Percentiles rank a stretch among this genome's conserved stretches.
Evolutionary conservation across 2,329 filamentous ascomycete genomes (phyloP).

Genomic region (Ophiostoma perfectum): DNA sequence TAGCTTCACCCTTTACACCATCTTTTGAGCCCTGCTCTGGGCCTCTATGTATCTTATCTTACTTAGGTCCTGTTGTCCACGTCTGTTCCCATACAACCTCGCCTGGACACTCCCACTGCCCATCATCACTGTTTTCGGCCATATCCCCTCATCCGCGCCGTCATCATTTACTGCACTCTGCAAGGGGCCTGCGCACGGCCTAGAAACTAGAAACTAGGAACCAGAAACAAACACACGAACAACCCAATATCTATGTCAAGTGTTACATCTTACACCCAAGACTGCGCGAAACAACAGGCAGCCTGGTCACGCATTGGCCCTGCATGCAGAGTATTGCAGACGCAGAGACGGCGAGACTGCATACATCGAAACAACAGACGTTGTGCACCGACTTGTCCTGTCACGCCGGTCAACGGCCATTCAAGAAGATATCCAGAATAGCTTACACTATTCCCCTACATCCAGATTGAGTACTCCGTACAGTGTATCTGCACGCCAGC

Average conservation of each 20-base stretch:
- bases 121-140: background rate
- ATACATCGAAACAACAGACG: background rate
- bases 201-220: conserved; percentile 12
- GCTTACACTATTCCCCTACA: no score
- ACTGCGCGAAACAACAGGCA: background rate
- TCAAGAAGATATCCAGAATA: background rate
- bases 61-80: background rate
- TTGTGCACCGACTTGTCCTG: background rate
- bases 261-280: background rate
- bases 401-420: background rate
- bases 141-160: background rate
- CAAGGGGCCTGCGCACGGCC: conserved; percentile 19
- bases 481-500: background rate
- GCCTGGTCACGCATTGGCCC: background rate
- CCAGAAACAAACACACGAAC: background rate
- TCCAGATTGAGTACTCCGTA: background rate
- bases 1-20: background rate
- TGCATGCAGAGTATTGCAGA: conserved; percentile 6
- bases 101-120: background rate
- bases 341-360: conserved; percentile 4
- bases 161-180: conserved; percentile 18
- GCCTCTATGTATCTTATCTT: background rate
- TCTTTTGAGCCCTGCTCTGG: background rate
- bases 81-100: background rate
- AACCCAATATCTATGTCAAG: background rate